Evolutionary conservation across 1,139 yeast genomes (phyloP).

Genomic region (Pichia sp.): DNA sequence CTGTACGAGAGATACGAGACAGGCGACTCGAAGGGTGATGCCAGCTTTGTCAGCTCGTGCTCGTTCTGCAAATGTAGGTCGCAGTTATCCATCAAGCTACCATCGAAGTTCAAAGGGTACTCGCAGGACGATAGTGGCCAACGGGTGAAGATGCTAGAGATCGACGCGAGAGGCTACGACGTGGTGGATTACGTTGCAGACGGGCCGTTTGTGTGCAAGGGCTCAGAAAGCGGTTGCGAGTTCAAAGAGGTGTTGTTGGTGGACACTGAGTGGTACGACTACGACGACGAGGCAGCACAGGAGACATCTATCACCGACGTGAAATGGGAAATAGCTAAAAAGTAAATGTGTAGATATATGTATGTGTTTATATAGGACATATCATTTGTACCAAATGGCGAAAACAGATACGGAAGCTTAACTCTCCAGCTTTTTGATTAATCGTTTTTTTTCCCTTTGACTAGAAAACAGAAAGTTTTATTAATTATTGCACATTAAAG

Average conservation of each 20-base stretch:
- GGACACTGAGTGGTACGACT: constrained; percentile 92
- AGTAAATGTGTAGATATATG: neutral
- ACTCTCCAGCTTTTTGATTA: neutral
- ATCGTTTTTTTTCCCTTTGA: neutral
- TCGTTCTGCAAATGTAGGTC: constrained; percentile 42
- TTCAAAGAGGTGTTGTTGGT: constrained; percentile 49
- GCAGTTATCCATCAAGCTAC: constrained; percentile 23
- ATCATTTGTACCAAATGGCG: neutral
- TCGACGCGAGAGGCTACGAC: constrained; percentile 86
- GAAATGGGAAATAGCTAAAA: constrained; percentile 45
- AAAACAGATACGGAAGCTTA: neutral
- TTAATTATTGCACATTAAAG: constrained; percentile 18
- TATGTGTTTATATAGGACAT: neutral
- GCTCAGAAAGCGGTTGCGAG: constrained; percentile 45
- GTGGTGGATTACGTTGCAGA: constrained; percentile 62
- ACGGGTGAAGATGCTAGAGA: constrained; percentile 50
- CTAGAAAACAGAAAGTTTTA: constrained; percentile 14
- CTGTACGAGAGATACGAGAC: constrained; percentile 56
- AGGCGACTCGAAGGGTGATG: constrained; percentile 74
- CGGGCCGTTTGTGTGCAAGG: constrained; percentile 61
- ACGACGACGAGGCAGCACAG: constrained; percentile 75
- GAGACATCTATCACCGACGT: constrained; percentile 82
- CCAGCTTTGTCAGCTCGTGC: constrained; percentile 80
- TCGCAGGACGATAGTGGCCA: constrained; percentile 34
- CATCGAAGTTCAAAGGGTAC: constrained; percentile 29